Base-by-base conservation (phyloP, 108 stramenopile species). In the Pseudonitzschia multistriata region DNA sequence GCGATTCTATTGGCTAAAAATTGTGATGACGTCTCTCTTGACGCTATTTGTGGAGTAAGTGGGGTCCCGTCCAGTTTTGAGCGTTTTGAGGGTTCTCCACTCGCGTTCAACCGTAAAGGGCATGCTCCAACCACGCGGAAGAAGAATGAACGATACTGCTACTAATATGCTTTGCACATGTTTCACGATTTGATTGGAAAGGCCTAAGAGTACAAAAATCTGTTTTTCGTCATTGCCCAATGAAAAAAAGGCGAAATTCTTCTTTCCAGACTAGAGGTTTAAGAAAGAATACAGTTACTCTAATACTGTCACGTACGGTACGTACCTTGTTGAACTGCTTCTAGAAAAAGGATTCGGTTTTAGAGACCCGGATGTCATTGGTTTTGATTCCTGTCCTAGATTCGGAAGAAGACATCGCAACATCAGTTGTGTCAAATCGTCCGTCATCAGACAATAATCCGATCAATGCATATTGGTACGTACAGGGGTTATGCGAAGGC, bases 161-260 rank as follows among this genome's bases (percentile, higher is more conserved):
- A 45, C 5, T 45, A 13, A 45, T 45, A 13, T 1, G 24, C 50
- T 25, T 52, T n/a, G n/a, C n/a, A n/a, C n/a, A n/a, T n/a, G n/a
- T n/a, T n/a, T 52, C 8, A 52, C 50, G 50, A 52, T 52, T 19
- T 52, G 50, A 52, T 52, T 52, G 50, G 50, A 52, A 8, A 52
- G 42, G 42, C 42, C 17, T 45, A 45, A 45, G 17, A 45, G 13
- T 37, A 39, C 10, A 39, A 39, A 5, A 39, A 39, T 7, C 37
- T 10, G 10, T 39, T 39, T 10, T 7, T 39, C 37, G 37, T 45
- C 42, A 45, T 45, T 45, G 42, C 42, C 42, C 42, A 45, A 45
- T 13, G 13, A 45, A 10, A 45, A 45, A 10, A 45, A 10, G 1
- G 42, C 3, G 8, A 45, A 45, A 45, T 17, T 1, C 7, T 45